Percentiles rank a stretch among this genome's conserved stretches.
Conservation (phyloP, 305 asterid species). For the Solanum hybrid region DNA sequence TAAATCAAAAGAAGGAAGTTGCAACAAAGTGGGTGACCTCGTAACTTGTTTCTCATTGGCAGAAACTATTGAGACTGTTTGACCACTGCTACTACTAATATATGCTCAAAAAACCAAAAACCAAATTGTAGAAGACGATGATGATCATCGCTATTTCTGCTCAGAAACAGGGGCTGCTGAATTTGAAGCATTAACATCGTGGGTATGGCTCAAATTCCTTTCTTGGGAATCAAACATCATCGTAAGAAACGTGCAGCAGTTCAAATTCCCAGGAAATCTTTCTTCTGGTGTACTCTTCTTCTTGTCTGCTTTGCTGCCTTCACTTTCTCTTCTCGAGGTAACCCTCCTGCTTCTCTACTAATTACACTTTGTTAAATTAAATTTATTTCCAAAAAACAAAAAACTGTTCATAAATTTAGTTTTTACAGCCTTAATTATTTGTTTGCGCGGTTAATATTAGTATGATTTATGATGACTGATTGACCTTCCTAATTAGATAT, state of each 20-base stretch:
- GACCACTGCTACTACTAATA: neutral
- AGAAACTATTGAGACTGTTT: neutral
- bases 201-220: neutral
- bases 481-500: neutral
- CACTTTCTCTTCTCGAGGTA: slow-evolving; percentile 32
- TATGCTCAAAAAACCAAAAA: neutral
- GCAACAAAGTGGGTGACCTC: neutral
- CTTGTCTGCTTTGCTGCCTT: slow-evolving; percentile 22
- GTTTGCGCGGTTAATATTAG: neutral
- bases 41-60: neutral
- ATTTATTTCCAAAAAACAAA: neutral
- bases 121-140: neutral
- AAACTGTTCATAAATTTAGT: neutral
- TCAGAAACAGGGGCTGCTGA: neutral
- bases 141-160: neutral
- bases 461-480: neutral
- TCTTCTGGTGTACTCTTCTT: slow-evolving; percentile 14
- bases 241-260: slow-evolving; percentile 20
- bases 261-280: slow-evolving; percentile 9
- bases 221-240: slow-evolving; percentile 28
- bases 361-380: neutral
- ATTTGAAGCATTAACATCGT: neutral
- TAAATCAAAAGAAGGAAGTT: neutral
- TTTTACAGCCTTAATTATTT: neutral
- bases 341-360: neutral